phyloP scores from a whole-genome alignment of 495 filamentous ascomycete genomes.

The Bathelium albidoporum region DNA sequence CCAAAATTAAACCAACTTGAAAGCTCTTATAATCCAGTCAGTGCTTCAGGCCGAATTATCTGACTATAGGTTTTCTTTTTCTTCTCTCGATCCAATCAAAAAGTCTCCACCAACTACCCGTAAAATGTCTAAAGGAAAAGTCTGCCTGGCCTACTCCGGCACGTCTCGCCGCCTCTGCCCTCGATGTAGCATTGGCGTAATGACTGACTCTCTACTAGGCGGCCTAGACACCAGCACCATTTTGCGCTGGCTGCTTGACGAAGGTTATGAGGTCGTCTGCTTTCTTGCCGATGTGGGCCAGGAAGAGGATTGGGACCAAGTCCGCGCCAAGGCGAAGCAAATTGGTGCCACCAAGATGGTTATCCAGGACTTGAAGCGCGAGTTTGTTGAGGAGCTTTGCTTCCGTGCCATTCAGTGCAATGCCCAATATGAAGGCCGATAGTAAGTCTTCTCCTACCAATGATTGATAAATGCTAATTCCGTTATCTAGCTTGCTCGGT shows the following conservation, averaged over 20 bases:
- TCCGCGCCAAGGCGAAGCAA: background rate
- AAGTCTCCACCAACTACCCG: too few species aligned
- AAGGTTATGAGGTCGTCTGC: background rate
- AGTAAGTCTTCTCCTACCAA: too few species aligned
- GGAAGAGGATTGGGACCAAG: background rate
- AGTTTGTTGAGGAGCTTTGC: background rate
- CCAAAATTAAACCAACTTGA: too few species aligned
- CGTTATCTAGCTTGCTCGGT: too few species aligned
- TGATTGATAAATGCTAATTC: too few species aligned
- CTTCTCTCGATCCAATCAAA: too few species aligned
- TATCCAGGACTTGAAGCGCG: background rate
- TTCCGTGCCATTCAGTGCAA: background rate
- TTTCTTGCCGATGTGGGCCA: background rate
- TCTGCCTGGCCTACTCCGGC: background rate
- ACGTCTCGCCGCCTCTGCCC: too few species aligned
- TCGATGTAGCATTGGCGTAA: too few species aligned
- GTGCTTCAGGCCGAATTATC: too few species aligned
- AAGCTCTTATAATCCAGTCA: too few species aligned
- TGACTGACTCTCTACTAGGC: background rate
- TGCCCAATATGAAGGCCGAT: background rate
- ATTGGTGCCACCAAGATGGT: background rate
- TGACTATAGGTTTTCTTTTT: too few species aligned
- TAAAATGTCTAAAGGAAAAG: background rate
- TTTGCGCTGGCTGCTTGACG: background rate
- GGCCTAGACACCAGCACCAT: background rate